Conservation (phyloP, 2,329 filamentous ascomycete genomes). For the Dryadomyces quercivorus region DNA sequence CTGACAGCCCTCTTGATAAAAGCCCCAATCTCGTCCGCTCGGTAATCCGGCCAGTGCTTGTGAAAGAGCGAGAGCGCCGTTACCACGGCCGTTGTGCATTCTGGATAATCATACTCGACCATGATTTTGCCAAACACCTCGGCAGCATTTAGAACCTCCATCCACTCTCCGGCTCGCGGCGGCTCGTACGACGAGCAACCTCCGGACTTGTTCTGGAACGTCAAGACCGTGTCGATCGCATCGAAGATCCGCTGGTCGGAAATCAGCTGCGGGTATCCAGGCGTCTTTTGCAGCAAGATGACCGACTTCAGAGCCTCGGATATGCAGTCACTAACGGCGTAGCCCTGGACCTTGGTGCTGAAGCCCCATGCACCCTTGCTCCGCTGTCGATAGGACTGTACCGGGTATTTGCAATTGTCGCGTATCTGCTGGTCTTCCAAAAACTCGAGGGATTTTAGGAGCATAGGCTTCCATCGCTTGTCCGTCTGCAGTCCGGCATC, state of each 20-base stretch:
- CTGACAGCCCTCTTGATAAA: slow-evolving; percentile 64
- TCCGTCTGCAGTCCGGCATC: slow-evolving; percentile 70
- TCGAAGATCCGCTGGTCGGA: slow-evolving; percentile 71
- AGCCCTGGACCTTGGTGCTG: slow-evolving; percentile 84
- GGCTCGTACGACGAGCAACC: slow-evolving; percentile 87
- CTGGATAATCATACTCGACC: slow-evolving; percentile 97
- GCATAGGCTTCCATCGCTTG: slow-evolving; percentile 68
- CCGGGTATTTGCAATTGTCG: slow-evolving; percentile 67
- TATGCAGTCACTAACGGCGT: slow-evolving; percentile 90
- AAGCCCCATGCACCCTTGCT: slow-evolving; percentile 95
- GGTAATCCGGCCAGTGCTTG: slow-evolving; percentile 70
- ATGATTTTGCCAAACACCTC: slow-evolving; percentile 97
- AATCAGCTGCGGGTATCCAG: slow-evolving; percentile 62
- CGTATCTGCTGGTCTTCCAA: slow-evolving; percentile 85
- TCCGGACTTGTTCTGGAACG: slow-evolving; percentile 79
- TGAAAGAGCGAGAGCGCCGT: slow-evolving; percentile 77
- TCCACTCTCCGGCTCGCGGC: slow-evolving; percentile 59
- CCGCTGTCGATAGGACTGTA: slow-evolving; percentile 75
- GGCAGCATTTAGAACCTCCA: slow-evolving; percentile 86
- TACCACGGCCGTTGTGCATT: slow-evolving; percentile 92
- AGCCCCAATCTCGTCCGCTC: slow-evolving; percentile 57
- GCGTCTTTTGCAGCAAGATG: slow-evolving; percentile 65
- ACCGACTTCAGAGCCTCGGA: slow-evolving; percentile 82
- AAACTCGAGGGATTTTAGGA: slow-evolving; percentile 70
- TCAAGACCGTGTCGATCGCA: slow-evolving; percentile 78